Evolutionary conservation across 2,329 filamentous ascomycete species (phyloP).

Genomic region (Pseudopyrenochaeta lycopersici): DNA sequence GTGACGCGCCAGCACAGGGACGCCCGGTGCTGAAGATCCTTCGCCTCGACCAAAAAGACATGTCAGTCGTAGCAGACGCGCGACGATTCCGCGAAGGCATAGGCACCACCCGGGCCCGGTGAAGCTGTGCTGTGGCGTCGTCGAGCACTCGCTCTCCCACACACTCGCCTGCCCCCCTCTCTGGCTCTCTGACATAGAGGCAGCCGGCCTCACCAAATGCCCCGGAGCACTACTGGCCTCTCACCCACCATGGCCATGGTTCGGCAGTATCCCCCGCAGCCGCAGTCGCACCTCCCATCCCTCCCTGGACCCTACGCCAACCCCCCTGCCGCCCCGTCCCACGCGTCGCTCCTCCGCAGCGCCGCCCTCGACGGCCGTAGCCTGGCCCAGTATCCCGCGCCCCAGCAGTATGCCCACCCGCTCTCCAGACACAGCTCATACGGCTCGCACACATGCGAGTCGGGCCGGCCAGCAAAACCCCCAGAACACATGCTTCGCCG

Average conservation of each 20-base stretch:
- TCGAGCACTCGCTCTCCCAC: slow-evolving; percentile 12
- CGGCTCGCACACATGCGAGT: slow-evolving; percentile 36
- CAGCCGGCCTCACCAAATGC: background rate
- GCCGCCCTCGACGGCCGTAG: slow-evolving; percentile 33
- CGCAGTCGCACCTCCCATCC: slow-evolving; percentile 40
- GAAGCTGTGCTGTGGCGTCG: slow-evolving; percentile 38
- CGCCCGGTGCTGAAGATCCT: slow-evolving; percentile 23
- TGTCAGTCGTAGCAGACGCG: slow-evolving; percentile 49
- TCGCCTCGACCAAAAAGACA: slow-evolving; percentile 38
- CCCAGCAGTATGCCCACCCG: slow-evolving; percentile 52
- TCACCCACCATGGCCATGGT: slow-evolving; percentile 50
- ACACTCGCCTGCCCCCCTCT: background rate
- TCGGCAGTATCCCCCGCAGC: slow-evolving; percentile 47
- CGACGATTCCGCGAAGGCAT: slow-evolving; percentile 54
- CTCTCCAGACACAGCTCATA: slow-evolving; percentile 51
- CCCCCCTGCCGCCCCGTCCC: slow-evolving; percentile 32
- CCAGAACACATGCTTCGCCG: slow-evolving; percentile 82
- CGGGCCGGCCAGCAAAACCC: slow-evolving; percentile 38
- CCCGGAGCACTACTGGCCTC: slow-evolving; percentile 9
- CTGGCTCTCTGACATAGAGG: slow-evolving; percentile 1
- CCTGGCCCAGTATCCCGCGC: slow-evolving; percentile 33
- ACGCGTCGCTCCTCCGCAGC: slow-evolving; percentile 38
- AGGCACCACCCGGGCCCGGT: slow-evolving; percentile 52
- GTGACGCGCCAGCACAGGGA: slow-evolving; percentile 28
- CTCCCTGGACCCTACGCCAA: slow-evolving; percentile 33